These are phyloP conservation scores for Neurospora sp. DNA, from an alignment of 495 filamentous ascomycete genomes.

Conservation along the genomic window DNA sequence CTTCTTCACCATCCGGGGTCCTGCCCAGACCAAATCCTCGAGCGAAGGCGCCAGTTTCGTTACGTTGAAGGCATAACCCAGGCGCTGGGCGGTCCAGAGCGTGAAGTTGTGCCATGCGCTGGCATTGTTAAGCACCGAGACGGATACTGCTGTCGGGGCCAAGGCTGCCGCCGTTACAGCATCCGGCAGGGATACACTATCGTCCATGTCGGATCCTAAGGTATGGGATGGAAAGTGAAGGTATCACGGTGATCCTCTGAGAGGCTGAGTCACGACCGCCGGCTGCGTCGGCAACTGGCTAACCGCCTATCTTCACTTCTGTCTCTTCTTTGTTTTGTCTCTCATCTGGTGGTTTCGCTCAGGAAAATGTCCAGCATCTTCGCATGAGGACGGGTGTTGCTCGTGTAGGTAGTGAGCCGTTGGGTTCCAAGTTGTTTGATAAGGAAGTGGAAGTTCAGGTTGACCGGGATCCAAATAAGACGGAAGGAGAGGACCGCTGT, in stretches of 20 bases:
- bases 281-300: background rate
- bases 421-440: background rate
- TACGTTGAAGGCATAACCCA: conserved; percentile 31
- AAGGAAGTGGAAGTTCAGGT: background rate
- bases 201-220: background rate
- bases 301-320: background rate
- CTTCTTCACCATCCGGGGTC: conserved; percentile 54
- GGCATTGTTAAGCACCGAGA: conserved; percentile 22
- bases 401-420: background rate
- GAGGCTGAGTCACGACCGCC: background rate
- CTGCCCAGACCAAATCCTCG: conserved; percentile 48
- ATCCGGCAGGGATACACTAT: background rate
- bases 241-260: background rate
- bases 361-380: background rate
- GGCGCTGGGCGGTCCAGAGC: conserved; percentile 32
- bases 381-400: background rate
- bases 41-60: conserved; percentile 34
- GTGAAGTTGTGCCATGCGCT: conserved; percentile 40
- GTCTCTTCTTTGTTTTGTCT: background rate
- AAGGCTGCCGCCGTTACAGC: conserved; percentile 8
- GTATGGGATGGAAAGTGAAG: background rate
- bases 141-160: conserved; percentile 2
- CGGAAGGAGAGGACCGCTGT: background rate
- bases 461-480: background rate
- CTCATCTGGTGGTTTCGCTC: background rate